Conservation (phyloP, 2,329 filamentous ascomycete species). For the Balansia obtecta region DNA sequence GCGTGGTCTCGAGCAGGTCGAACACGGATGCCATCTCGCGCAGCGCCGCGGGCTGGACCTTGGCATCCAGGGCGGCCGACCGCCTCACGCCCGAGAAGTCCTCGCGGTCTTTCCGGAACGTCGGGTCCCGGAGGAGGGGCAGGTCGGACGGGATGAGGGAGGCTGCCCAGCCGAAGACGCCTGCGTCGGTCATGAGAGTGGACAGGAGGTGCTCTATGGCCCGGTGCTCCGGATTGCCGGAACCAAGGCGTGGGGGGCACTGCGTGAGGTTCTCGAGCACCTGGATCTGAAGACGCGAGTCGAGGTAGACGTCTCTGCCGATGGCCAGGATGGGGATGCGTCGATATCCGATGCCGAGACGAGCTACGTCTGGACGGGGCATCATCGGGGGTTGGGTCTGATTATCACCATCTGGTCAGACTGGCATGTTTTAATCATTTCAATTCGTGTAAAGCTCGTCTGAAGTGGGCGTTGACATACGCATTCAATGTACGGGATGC, state of each 20-base stretch:
- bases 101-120: slow-evolving; percentile 45
- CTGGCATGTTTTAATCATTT: no score
- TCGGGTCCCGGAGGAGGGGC: slow-evolving; percentile 41
- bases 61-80: slow-evolving; percentile 13
- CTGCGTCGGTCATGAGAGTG: slow-evolving; percentile 40
- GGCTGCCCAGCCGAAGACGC: slow-evolving; percentile 40
- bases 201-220: slow-evolving; percentile 44
- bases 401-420: slow-evolving; percentile 12
- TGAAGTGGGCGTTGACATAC: slow-evolving; percentile 23
- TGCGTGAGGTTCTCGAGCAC: slow-evolving; percentile 49
- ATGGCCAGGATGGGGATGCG: slow-evolving; percentile 58
- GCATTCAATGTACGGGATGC: slow-evolving; percentile 55
- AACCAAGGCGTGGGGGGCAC: slow-evolving; percentile 23
- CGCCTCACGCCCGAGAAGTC: slow-evolving; percentile 22
- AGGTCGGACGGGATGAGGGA: slow-evolving; percentile 44
- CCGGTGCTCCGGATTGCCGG: slow-evolving; percentile 24
- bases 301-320: slow-evolving; percentile 55
- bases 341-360: slow-evolving; percentile 52
- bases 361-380: slow-evolving; percentile 51
- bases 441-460: no score
- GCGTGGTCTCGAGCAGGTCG: slow-evolving; percentile 44
- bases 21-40: slow-evolving; percentile 41
- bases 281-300: slow-evolving; percentile 54
- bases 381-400: slow-evolving; percentile 53
- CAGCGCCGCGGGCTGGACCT: slow-evolving; percentile 39